Evolutionary conservation across 2,329 filamentous ascomycete genomes (phyloP).

Genomic region (Phialophora chinensis): DNA sequence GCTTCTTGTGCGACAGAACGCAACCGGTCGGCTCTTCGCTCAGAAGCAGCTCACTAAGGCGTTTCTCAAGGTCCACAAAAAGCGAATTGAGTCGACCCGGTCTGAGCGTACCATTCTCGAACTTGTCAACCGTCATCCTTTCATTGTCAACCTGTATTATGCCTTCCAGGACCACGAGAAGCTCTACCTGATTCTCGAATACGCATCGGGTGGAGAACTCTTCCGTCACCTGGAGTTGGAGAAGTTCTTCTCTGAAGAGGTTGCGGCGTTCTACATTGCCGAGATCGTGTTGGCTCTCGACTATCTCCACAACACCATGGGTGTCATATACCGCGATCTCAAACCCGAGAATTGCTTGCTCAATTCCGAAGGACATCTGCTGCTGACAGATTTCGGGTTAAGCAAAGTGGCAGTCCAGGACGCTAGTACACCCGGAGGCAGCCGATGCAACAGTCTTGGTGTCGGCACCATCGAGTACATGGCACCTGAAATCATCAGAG

Average conservation of each 20-base stretch:
- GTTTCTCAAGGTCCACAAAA: constrained; percentile 91
- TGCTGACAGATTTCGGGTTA: constrained; percentile 94
- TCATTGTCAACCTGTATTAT: constrained; percentile 97
- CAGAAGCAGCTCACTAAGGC: constrained; percentile 99
- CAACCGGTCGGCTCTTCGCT: constrained; percentile 87
- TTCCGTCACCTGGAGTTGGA: constrained; percentile 94
- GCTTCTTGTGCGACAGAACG: constrained; percentile 84
- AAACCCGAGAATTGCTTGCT: constrained; percentile 98
- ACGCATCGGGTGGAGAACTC: constrained; percentile 93
- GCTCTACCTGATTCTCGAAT: constrained; percentile 95
- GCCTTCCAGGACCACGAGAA: constrained; percentile 98
- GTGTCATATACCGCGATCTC: constrained; percentile 93
- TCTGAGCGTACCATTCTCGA: constrained; percentile 94
- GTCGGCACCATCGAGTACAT: constrained; percentile 98
- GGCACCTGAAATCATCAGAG: constrained; percentile 92
- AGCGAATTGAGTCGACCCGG: constrained; percentile 94
- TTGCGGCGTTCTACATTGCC: constrained; percentile 96
- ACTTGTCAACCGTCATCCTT: constrained; percentile 93
- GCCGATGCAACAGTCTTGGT: constrained; percentile 77
- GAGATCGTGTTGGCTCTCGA: constrained; percentile 95
- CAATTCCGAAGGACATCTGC: constrained; percentile 86
- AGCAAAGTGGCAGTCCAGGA: constrained; percentile 89
- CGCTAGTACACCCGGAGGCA: constrained; percentile 58
- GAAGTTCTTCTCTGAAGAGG: constrained; percentile 90
- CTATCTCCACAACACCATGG: constrained; percentile 88